Base-by-base conservation (phyloP, 805 yeast genomes). In the Tetrapisispora pingtungensis region DNA sequence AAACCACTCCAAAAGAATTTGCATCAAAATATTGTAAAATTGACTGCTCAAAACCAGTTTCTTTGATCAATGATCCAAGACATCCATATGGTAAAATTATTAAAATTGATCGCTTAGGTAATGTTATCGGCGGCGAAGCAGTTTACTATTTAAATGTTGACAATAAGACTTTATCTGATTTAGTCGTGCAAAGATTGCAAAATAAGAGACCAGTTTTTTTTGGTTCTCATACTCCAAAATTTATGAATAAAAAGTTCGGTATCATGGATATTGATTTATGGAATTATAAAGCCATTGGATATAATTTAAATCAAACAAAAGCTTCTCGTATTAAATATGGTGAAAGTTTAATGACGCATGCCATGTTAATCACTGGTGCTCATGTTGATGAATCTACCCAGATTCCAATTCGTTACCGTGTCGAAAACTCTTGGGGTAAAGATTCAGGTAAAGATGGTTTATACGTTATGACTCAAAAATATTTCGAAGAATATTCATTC, bases 201-300 rank as follows among this genome's bases (percentile, higher is more conserved):
- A 71, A 69, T 48, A 80, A 84, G 64, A 82, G 82, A 67, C 82
- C 94, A 0, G 85, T 87, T 7, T 87, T 86, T 69, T 87, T 86
- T 58, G 95, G 95, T 12, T 80, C 89, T 15, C 94, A 86, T 62
- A 85, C 89, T n/a, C 93, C 90, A 20, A 80, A 82, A 60, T 86
- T 71, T 65, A 74, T 73, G 73, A 77, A 80, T 61, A 71, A 71
- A 45, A 62, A 61, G 22, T 61, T 77, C 7, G 96, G 96, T 44
- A 63, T 84, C 40, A 80, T 87, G 74, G 95, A 85, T 58, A 65
- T 77, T 18, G 72, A 74, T 34, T 72, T 82, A 18, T 86, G 79
- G 77, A 80, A 82, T 55, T 84, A 78, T 64, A 67, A 74, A 49
- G 71, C 72, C 1, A 72, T 78, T 55, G 78, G 80, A 40, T 71